Base-by-base conservation (phyloP, 2,329 filamentous ascomycete genomes). In the Trichoderma endophyticum region DNA sequence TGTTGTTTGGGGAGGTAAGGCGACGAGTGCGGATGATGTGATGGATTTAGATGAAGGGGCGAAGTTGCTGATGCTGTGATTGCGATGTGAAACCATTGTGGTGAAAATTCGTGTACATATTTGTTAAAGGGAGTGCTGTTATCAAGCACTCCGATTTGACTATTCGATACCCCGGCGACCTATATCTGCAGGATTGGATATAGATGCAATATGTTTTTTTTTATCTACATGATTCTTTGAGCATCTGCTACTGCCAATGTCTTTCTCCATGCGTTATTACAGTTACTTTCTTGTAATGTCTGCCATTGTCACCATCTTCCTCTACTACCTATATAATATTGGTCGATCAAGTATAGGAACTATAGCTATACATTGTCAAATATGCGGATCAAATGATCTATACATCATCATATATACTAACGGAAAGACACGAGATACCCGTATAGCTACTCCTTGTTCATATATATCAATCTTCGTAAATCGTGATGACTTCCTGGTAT, bases 11-110 rank as follows among this genome's bases (percentile, higher is more conserved):
- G 85, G 84, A 4, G 82, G 82, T 4, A 87, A 86, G 77, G 84
- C 84, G 3, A 69, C 79, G 57, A 81, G 83, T 71, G 83, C 83
- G 2, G 86, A 87, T 74, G 86, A 88, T 76, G 77, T 86, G 60
- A 83, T 88, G 83, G 83, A 86, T 73, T 74, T 90, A 80, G 89
- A 91, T 61, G 81, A 82, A 26, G 86, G 82, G 3, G 80, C 79
- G 6, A 81, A 80, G n/a, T 71, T 86, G 28, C 74, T 79, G 73
- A 70, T 75, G 73, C 74, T 78, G 6, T 78, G 72, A 68, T 34
- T 34, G 9, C 7, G 57, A 12, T 34, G 14, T 6, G 24, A 43
- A 24, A n/a, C 24, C 36, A n/a, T 18, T 8, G 59, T 61, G 30
- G 4, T 36, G 32, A 8, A 24, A 5, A 24, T 54, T 24, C 21